Base-by-base conservation (phyloP, 2,329 filamentous ascomycete genomes). In the Penicillium sp. region DNA sequence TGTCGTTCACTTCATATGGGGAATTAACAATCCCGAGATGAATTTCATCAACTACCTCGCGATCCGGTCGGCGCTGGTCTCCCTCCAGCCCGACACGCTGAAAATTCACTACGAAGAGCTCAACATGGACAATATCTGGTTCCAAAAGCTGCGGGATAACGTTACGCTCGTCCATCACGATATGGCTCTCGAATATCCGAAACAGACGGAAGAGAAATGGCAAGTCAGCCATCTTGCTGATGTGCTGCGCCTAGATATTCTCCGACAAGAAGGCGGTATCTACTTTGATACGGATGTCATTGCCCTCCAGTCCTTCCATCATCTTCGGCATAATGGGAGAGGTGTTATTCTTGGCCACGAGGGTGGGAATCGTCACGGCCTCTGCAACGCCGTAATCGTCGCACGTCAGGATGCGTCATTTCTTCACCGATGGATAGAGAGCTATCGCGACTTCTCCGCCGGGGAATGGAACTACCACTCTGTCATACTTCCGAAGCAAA, bases 381-480 rank as follows among this genome's bases (percentile, higher is more conserved):
- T 77, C 1, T 76, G 74, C 67, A 77, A 77, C 56, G 74, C 73
- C 42, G 66, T 77, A 46, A 75, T 77, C 57, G 66, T 72, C 5
- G 73, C 70, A 23, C 73, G 74, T 14, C 63, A 69, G 21, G 73
- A 73, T 47, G 72, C 70, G 43, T 62, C 67, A 1, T 77, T 77
- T 54, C 59, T 77, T 27, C 50, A 66, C 6, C 68, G 69, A 26
- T 77, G 75, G 75, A 65, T 72, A 7, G 67, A 64, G 19, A 68
- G 68, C 42, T 77, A 77, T 58, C 58, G 65, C 19, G 59, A 67
- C 19, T 72, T 72, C 23, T 69, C 74, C 43, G 67, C 62, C 9
- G 59, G 61, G 8, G 73, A 75, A 49, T 77, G 75, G 74, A 77
- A 77, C 60, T 75, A 74, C 53, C 74, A 77, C 56, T 72, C 70